Conservation (phyloP, 306 rosid genomes). For the Oemleria cerasiformis region DNA sequence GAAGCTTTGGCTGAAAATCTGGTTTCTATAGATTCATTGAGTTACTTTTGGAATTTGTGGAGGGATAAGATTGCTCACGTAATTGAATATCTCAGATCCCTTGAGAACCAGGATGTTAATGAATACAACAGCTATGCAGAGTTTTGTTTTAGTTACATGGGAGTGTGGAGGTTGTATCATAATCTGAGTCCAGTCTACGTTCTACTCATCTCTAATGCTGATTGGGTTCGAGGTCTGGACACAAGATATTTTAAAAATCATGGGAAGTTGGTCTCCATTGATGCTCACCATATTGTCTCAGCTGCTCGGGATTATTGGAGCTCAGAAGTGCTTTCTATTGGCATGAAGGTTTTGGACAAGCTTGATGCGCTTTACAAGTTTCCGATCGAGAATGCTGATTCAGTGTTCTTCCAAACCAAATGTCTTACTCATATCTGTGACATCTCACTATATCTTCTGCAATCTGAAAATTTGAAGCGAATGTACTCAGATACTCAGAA, state of each 20-base stretch:
- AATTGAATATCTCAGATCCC: slow-evolving; percentile 32
- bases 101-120: slow-evolving; percentile 29
- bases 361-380: slow-evolving; percentile 38
- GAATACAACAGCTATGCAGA: slow-evolving; percentile 26
- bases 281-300: slow-evolving; percentile 29
- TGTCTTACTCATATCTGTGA: slow-evolving; percentile 38
- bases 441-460: slow-evolving; percentile 43
- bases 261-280: slow-evolving; percentile 40
- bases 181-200: slow-evolving; percentile 25
- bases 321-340: slow-evolving; percentile 46
- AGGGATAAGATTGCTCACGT: slow-evolving; percentile 41
- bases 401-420: slow-evolving; percentile 26
- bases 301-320: slow-evolving; percentile 51
- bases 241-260: slow-evolving; percentile 27
- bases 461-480: slow-evolving; percentile 23
- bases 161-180: slow-evolving; percentile 36
- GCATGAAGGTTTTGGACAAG: slow-evolving; percentile 43
- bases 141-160: slow-evolving; percentile 55
- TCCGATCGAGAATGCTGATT: slow-evolving; percentile 11
- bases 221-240: slow-evolving; percentile 47
- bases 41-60: slow-evolving; percentile 69
- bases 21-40: slow-evolving; percentile 51
- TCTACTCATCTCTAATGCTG: slow-evolving; percentile 54
- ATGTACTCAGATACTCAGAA: slow-evolving; percentile 5
- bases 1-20: slow-evolving; percentile 29